Evolutionary conservation across 345 rosid species (phyloP).

Genomic region (Excoecaria cochinchinensis): DNA sequence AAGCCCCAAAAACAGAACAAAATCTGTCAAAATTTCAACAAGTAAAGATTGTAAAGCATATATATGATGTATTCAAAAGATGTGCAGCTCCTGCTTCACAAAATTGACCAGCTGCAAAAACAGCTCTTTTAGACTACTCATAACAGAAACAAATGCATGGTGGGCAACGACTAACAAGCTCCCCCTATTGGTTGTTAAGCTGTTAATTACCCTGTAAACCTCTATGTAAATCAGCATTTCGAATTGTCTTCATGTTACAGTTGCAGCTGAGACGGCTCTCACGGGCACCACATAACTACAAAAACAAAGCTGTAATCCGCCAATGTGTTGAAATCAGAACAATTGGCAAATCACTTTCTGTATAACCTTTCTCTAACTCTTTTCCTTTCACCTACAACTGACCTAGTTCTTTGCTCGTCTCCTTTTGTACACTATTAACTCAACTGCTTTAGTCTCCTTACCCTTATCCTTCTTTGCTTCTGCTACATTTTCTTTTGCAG

Average conservation of each 20-base stretch:
- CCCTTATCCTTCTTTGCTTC: conserved; percentile 1
- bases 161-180: conserved; percentile 1
- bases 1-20: neutral
- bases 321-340: neutral
- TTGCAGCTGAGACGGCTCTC: conserved; percentile 5
- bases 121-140: neutral
- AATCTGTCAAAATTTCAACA: neutral
- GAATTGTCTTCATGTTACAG: conserved; percentile 3
- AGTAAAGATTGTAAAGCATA: conserved; percentile 3
- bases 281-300: neutral
- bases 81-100: neutral
- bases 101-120: neutral
- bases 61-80: neutral
- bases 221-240: conserved; percentile 5
- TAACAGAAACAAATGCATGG: neutral
- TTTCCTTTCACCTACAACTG: neutral
- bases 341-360: conserved; percentile 10
- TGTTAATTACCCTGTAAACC: neutral
- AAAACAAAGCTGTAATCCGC: conserved; percentile 5
- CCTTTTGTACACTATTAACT: conserved; percentile 17
- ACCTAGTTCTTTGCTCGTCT: neutral
- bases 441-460: conserved; percentile 1
- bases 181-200: conserved; percentile 6
- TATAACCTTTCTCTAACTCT: neutral
- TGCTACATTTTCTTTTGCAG: conserved; percentile 7